A percentile compares a stretch with the other conserved stretches of the same genome.
These are phyloP conservation scores for Malus orientalis DNA, from an alignment of 306 rosid species.

Conservation along the genomic window DNA sequence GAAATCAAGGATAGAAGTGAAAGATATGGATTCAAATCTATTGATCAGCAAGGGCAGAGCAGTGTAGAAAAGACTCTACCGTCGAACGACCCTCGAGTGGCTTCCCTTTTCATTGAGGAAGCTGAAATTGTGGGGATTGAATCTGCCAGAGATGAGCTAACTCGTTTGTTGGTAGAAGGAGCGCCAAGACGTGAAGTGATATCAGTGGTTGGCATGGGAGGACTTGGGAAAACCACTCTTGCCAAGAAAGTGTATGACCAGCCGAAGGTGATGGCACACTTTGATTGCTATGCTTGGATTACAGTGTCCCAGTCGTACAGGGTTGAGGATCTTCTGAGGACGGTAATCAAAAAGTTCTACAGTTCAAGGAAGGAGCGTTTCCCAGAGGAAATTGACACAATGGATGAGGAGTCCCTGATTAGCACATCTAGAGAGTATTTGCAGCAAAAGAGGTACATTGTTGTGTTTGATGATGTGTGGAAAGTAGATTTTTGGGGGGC, in stretches of 20 bases:
- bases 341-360: not conserved
- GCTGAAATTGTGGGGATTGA: constrained; percentile 8
- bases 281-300: constrained; percentile 16
- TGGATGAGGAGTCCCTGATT: not conserved
- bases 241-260: not conserved
- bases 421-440: not conserved
- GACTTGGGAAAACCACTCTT: constrained; percentile 14
- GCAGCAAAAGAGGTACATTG: constrained; percentile 6
- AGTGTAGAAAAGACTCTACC: not conserved
- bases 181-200: not conserved
- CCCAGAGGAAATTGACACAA: not conserved
- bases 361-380: not conserved
- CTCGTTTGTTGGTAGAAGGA: not conserved
- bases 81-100: constrained; percentile 1
- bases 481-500: not conserved
- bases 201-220: constrained; percentile 14
- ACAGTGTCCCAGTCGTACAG: not conserved
- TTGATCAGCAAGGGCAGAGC: not conserved
- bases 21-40: not conserved
- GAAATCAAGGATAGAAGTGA: not conserved
- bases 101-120: constrained; percentile 1
- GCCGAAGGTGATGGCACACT: not conserved
- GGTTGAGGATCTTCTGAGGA: not conserved
- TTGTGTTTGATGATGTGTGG: constrained; percentile 20
- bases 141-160: constrained; percentile 2